Conservation (phyloP, 257 asterid genomes). For the Lithospermum erythrorhizon region DNA sequence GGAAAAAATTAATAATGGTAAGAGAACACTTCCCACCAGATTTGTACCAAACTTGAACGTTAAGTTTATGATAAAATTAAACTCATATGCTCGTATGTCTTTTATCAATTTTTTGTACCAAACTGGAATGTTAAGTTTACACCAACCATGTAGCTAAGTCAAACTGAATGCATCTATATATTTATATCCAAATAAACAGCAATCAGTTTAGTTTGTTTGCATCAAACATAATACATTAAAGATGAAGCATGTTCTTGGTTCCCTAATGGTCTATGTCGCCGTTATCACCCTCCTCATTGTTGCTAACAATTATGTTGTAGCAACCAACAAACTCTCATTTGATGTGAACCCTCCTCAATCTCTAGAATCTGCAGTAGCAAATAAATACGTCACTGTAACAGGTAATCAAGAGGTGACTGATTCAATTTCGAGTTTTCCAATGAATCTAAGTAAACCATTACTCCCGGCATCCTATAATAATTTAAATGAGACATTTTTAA, state of each 20-base stretch:
- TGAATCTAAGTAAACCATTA: too few relatives aligned
- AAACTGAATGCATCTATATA: background rate
- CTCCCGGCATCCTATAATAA: too few relatives aligned
- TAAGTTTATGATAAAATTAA: too few relatives aligned
- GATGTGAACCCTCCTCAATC: slow-evolving; percentile 6
- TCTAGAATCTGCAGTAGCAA: slow-evolving; percentile 5
- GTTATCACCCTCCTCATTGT: slow-evolving; percentile 1
- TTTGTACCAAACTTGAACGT: too few relatives aligned
- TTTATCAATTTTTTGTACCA: background rate
- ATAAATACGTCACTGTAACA: slow-evolving; percentile 22
- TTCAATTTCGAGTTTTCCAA: too few relatives aligned
- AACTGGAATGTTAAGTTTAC: too few relatives aligned
- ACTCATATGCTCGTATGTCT: background rate
- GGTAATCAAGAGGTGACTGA: slow-evolving; percentile 16
- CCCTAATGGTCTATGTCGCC: slow-evolving; percentile 7
- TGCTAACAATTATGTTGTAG: background rate
- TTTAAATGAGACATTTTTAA: too few relatives aligned
- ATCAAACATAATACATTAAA: background rate
- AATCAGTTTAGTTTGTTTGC: too few relatives aligned
- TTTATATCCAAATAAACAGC: background rate
- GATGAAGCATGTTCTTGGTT: background rate
- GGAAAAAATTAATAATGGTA: too few relatives aligned
- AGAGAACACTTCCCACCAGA: too few relatives aligned
- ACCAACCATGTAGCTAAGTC: slow-evolving; percentile 6
- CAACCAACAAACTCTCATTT: slow-evolving; percentile 12